Evolutionary conservation across 2,329 filamentous ascomycete genomes (phyloP), one percentile per base, ranked within the genome.

Genomic region (Pseudocercospora musae): DNA sequence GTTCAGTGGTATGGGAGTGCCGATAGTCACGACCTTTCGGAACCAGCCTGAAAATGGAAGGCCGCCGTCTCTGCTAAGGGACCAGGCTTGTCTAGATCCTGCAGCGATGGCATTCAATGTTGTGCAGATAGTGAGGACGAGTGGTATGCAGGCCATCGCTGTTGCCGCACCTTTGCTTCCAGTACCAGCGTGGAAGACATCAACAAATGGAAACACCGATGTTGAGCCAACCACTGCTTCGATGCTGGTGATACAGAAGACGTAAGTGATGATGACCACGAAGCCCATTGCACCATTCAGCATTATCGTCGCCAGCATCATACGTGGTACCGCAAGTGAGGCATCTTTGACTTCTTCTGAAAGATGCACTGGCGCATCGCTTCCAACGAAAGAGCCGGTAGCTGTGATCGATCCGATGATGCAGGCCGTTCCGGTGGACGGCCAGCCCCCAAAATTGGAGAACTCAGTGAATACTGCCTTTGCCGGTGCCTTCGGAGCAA

Each of bases 261-360:
- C 69, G 10, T 77, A 70, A 3, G 77, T 76, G 50, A 80, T 69
- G 4, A 77, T 62, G 65, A 77, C 76, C 31, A 76, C 58, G 57
- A 82, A 79, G 0, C 79, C 80, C 13, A 81, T 67, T 4, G 68
- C 65, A 1, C 78, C 80, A 58, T 82, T 82, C 52, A 82, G 69
- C 10, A 78, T 48, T 9, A 78, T 74, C 1, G 76, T 78, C 57
- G 74, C 74, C 27, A 82, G 73, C 71, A 83, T 81, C 25, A 76
- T 77, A 50, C 74, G 70, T 3, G 81, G 81, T 1, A 83, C 74
- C 2, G 74, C 74, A 49, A 77, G 74, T 15, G 69, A 62, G 4
- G 71, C 63, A 55, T 70, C 53, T 13, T 63, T 62, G 50, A 72
- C 67, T 54, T 73, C 71, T 53, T 73, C 71, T 9, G 68, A 61